A percentile compares a stretch with the other conserved stretches of the same genome.
These are phyloP conservation scores for Globisporangium nagaii DNA, from an alignment of 352 stramenopile genomes.

Conservation along the genomic window DNA sequence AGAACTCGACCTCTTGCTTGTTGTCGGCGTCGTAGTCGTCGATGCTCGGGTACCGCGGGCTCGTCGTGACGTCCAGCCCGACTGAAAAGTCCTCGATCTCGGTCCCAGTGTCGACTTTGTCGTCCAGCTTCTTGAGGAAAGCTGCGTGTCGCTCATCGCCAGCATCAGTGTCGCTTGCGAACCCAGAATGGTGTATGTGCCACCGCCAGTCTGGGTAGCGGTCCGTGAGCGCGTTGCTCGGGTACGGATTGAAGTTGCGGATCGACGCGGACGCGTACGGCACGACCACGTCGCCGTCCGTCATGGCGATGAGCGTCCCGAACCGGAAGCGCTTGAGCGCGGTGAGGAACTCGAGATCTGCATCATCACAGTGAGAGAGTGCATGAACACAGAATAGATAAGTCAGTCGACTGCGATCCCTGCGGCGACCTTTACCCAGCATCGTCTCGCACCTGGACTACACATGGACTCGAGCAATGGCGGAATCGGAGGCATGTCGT, in stretches of 20 bases:
- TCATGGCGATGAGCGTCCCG: conserved; percentile 70
- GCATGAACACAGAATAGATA: not conserved
- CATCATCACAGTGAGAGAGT: not conserved
- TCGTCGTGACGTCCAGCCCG: conserved; percentile 6
- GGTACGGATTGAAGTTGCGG: conserved; percentile 64
- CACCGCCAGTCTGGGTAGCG: conserved; percentile 61
- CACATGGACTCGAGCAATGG: conserved; percentile 67
- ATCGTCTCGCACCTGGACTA: conserved; percentile 21
- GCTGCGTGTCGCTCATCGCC: not conserved
- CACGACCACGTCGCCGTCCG: conserved; percentile 69
- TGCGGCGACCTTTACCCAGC: not conserved
- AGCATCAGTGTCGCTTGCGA: conserved; percentile 10
- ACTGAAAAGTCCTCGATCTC: conserved; percentile 13
- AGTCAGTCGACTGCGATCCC: not conserved
- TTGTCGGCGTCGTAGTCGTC: conserved; percentile 64
- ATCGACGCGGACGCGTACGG: conserved; percentile 70
- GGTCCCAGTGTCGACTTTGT: conserved; percentile 37
- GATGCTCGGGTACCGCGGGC: conserved; percentile 38
- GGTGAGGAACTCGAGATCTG: conserved; percentile 43
- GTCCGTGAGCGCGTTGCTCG: conserved; percentile 41
- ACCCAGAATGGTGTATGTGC: conserved; percentile 68
- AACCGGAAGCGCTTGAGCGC: conserved; percentile 50
- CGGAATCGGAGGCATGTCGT: conserved; percentile 4
- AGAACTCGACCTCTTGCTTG: conserved; percentile 77
- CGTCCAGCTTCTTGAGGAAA: conserved; percentile 32